Evolutionary conservation across 176 grass and related monocot genomes (phyloP).

Genomic region (Carex pumila): DNA sequence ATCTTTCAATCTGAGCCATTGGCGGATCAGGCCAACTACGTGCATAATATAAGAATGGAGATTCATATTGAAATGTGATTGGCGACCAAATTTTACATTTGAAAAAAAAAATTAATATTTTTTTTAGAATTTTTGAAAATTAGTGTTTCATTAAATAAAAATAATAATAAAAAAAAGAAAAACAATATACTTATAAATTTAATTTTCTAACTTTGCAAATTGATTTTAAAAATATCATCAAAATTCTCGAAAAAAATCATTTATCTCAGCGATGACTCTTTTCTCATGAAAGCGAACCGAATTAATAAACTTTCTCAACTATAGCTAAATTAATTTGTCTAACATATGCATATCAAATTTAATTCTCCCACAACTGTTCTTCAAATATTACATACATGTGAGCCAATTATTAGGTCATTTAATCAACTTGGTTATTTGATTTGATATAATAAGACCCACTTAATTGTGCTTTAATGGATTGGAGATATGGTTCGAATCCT

Average conservation of each 20-base stretch:
- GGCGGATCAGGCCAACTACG: no score
- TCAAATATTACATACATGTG: conserved; percentile 12
- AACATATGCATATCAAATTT: neutral
- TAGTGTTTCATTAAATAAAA: no score
- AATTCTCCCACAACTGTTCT: neutral
- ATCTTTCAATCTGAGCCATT: no score
- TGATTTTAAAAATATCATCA: neutral
- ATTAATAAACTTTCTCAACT: neutral
- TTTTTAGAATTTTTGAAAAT: no score
- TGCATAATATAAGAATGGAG: no score
- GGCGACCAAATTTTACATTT: no score
- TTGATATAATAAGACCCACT: conserved; percentile 14
- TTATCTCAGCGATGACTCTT: neutral
- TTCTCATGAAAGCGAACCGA: neutral
- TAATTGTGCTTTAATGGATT: neutral
- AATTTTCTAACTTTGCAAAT: no score
- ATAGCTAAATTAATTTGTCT: neutral
- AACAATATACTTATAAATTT: no score
- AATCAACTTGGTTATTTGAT: neutral
- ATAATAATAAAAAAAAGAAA: no score
- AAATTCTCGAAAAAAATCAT: neutral
- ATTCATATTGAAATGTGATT: no score
- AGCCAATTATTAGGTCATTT: neutral
- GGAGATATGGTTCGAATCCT: conserved; percentile 1
- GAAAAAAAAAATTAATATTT: no score